Percentiles rank a stretch among this genome's conserved stretches.
phyloP scores from a whole-genome alignment of 805 yeast genomes.

The Jamesozyma spencerorum region DNA sequence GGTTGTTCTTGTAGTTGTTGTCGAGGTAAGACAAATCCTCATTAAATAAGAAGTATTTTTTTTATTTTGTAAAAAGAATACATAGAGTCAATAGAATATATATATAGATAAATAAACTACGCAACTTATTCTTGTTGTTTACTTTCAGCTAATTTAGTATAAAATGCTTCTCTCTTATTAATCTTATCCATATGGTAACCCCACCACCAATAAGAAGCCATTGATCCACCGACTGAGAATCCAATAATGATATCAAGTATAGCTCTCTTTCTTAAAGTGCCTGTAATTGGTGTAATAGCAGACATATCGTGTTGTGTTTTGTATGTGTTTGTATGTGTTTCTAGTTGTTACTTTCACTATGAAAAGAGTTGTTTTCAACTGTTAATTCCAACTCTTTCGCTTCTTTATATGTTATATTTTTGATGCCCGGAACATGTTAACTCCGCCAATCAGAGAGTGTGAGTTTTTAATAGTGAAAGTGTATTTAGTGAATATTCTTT shows the following conservation, averaged over 20 bases:
- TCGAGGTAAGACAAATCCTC: too few species aligned
- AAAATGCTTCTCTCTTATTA: constrained; percentile 74
- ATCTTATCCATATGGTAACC: constrained; percentile 69
- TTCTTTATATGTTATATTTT: too few species aligned
- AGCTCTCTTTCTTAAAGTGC: constrained; percentile 72
- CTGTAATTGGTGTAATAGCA: constrained; percentile 82
- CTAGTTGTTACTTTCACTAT: too few species aligned
- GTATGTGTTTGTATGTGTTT: constrained; percentile 3
- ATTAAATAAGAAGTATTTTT: background rate
- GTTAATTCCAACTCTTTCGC: too few species aligned
- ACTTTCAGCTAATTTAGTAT: constrained; percentile 66
- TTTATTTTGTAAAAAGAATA: background rate
- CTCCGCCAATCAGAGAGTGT: too few species aligned
- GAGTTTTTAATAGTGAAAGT: background rate
- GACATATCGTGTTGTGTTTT: constrained; percentile 16
- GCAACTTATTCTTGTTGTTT: constrained; percentile 35
- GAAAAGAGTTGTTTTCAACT: too few species aligned
- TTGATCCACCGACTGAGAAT: constrained; percentile 48
- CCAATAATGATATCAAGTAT: constrained; percentile 71
- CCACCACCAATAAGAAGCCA: constrained; percentile 77
- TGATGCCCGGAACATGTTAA: too few species aligned
- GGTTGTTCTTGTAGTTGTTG: too few species aligned
- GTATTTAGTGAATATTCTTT: background rate
- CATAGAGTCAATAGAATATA: background rate
- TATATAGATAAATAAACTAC: background rate